Evolutionary conservation across 2,329 filamentous ascomycete genomes (phyloP), one percentile per base, ranked within the genome.

Genomic region (Exophiala phaeomuriformis): DNA sequence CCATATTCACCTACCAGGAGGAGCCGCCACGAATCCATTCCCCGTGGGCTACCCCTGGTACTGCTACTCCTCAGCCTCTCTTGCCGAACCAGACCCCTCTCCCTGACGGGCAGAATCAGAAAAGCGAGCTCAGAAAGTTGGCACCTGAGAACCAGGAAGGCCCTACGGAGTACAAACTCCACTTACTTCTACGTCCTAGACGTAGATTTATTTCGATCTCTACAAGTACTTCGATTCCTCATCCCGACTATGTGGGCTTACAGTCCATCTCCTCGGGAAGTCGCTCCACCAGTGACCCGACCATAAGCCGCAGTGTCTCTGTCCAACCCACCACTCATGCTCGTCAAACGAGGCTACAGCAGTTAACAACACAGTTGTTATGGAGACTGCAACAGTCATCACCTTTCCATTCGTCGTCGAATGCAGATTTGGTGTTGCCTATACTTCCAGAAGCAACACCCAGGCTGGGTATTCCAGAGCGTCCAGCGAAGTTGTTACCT

Each of bases 321-420:
- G 5, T 27, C 53, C 64, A 69, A 57, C 74, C 79, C 5, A 82
- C 82, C 1, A 82, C 72, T 43, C 84, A 90, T 64, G 84, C 83
- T 30, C 83, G 89, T 28, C 89, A 95, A 68, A 83, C 90, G 62
- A 81, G 93, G 43, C 77, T 97, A 10, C 85, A 95, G 65, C 89
- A 96, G 64, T 73, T 98, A 58, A 98, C 91, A 0, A 98, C 93
- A 0, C 93, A 98, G 69, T 76, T 98, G 28, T 74, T 98, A 4
- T 98, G 93, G 93, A 81, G 93, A 46, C 71, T 98, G 53, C 90
- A 97, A 67, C 93, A 98, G 68, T 96, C 91, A 1, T 95, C 88
- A 5, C 88, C 90, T 0, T 88, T 94, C 67, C 90, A 96, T 71
- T 83, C 87, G 1, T 87, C 87, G 5, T 86, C 86, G 28, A 85